phyloP scores from a whole-genome alignment of 176 grass and related monocot genomes.

The Avena atlantica region DNA sequence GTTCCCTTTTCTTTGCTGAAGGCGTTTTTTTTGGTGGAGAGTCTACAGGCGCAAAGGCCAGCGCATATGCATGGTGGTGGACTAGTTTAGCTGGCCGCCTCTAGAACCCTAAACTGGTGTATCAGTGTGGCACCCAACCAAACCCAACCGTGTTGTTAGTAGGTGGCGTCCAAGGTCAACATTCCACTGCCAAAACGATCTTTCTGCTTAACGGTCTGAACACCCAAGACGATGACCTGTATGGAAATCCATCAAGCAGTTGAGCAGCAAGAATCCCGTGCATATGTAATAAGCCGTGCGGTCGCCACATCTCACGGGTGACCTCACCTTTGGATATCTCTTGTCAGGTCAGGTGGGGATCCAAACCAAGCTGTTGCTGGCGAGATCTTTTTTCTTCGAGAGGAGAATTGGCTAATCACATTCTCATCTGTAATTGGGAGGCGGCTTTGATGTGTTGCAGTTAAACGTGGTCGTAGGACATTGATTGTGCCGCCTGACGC shows the following conservation, averaged over 20 bases:
- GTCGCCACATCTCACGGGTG: not conserved
- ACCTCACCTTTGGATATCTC: slow-evolving; percentile 20
- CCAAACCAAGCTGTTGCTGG: not conserved
- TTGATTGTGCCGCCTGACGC: slow-evolving; percentile 22
- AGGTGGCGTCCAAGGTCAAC: slow-evolving; percentile 39
- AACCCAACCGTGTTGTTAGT: not conserved
- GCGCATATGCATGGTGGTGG: not conserved
- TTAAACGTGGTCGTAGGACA: not conserved
- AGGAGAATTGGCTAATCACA: too few species aligned
- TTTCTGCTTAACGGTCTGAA: slow-evolving; percentile 41
- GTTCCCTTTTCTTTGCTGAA: not conserved
- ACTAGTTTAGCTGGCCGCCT: slow-evolving; percentile 27
- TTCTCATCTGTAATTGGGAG: not conserved
- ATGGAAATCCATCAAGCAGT: not conserved
- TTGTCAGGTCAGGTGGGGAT: not conserved
- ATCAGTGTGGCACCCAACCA: not conserved
- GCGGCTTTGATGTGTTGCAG: not conserved
- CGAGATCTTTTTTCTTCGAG: too few species aligned
- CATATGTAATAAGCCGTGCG: not conserved
- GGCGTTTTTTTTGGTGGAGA: too few species aligned
- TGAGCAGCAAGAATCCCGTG: slow-evolving; percentile 44
- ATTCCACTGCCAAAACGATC: slow-evolving; percentile 9
- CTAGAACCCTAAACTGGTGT: slow-evolving; percentile 29
- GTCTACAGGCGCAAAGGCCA: slow-evolving; percentile 19
- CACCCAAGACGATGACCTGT: not conserved